Base-by-base conservation (phyloP, 495 filamentous ascomycete genomes). In the Jackrogersella minutella region DNA sequence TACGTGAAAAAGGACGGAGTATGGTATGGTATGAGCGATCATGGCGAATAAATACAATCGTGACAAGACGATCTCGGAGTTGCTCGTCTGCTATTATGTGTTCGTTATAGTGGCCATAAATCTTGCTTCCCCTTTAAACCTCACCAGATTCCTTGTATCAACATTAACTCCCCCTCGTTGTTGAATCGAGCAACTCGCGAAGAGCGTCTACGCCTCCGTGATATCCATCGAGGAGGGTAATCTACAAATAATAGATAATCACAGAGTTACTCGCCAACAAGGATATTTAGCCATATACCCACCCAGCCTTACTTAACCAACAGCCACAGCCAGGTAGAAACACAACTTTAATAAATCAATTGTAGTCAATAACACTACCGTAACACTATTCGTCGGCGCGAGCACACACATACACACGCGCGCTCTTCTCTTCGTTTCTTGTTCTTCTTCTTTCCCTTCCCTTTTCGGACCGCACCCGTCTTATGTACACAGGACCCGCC, bases 21-120 rank as follows among this genome's bases (percentile, higher is more conserved):
- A 21, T 50, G 46, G 22, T 33, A 58, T 46, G 39, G 19, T 28
- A 41, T 46, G 54, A 46, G 39, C 28, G 26, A 58, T 46, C 28
- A 24, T 36, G 39, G 30, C 40, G 28, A 58, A 58, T 58, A 46
- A 44, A 33, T n/a, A n/a, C n/a, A n/a, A 46, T 26, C n/a, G 26
- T 46, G 11, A 8, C 22, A 46, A 3, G 21, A 21, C 0, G n/a
- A n/a, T 13, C n/a, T 11, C 26, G 3, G 41, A 46, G 41, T 14
- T 26, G n/a, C 10, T 26, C 26, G 6, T 22, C 9, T 46, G 21
- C 26, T 8, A n/a, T n/a, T n/a, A n/a, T n/a, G n/a, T n/a, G n/a
- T n/a, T n/a, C n/a, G n/a, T n/a, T n/a, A n/a, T n/a, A n/a, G n/a
- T n/a, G n/a, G n/a, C n/a, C n/a, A n/a, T n/a, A n/a, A n/a, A n/a